These are phyloP conservation scores for Bassia scoparia DNA, from an alignment of 148 eudicot species.

Conservation along the genomic window DNA sequence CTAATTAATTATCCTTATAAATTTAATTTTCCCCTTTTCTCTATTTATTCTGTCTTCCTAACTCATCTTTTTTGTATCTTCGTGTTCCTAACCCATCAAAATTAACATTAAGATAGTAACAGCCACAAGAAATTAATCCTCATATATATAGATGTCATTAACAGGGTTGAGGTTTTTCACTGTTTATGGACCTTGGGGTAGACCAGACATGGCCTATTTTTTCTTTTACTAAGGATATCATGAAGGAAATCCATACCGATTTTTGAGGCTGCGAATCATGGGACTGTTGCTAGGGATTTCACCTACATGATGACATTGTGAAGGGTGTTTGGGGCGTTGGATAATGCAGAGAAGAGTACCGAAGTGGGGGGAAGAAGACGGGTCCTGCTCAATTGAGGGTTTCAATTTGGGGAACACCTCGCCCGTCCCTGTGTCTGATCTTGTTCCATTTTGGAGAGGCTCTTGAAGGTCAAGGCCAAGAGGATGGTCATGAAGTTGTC, in stretches of 20 bases:
- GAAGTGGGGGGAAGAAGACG: constrained; percentile 76
- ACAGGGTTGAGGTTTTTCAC: constrained; percentile 79
- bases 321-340: constrained; percentile 89
- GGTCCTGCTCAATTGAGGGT: constrained; percentile 72
- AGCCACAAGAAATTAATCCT: too few species aligned
- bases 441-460: constrained; percentile 67
- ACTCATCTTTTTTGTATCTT: too few species aligned
- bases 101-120: too few species aligned
- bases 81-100: too few species aligned
- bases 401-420: constrained; percentile 84
- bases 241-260: constrained; percentile 58
- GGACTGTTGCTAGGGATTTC: constrained; percentile 77
- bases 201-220: constrained; percentile 88
- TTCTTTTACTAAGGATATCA: constrained; percentile 70
- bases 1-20: too few species aligned
- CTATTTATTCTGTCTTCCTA: too few species aligned
- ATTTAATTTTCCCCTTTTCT: too few species aligned
- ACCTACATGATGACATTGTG: constrained; percentile 80
- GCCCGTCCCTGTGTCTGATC: constrained; percentile 76
- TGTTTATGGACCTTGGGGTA: constrained; percentile 88
- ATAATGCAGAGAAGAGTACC: constrained; percentile 80
- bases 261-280: constrained; percentile 65
- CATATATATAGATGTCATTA: constrained; percentile 70
- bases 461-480: constrained; percentile 73
- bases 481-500: constrained; percentile 54